Conservation (phyloP, 441 rosid species). For the Gossypium schwendimanii region DNA sequence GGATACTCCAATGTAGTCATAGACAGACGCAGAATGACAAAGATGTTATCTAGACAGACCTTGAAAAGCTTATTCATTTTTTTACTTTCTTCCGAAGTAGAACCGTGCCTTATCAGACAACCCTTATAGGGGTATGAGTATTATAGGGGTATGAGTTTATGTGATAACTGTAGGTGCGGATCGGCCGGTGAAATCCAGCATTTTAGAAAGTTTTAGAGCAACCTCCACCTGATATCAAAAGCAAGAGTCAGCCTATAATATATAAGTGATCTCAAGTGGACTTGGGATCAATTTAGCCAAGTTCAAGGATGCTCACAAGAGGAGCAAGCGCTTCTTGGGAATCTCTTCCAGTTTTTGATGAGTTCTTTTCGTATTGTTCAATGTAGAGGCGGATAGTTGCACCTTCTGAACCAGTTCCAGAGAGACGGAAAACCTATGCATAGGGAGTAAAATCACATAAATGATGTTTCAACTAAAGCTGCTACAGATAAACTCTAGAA, state of each 20-base stretch:
- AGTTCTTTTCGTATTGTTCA: constrained; percentile 90
- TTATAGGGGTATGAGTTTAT: constrained; percentile 17
- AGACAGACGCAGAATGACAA: background rate
- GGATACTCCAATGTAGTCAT: background rate
- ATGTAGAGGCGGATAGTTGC: constrained; percentile 95
- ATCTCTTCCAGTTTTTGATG: constrained; percentile 79
- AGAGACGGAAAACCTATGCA: constrained; percentile 84
- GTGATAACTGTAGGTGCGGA: constrained; percentile 93
- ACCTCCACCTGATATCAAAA: constrained; percentile 61
- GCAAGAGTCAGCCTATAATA: background rate
- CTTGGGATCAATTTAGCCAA: background rate
- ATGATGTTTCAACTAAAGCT: background rate
- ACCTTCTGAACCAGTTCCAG: constrained; percentile 98
- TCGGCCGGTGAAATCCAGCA: constrained; percentile 86
- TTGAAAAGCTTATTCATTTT: background rate
- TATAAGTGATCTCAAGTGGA: background rate
- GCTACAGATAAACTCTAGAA: background rate
- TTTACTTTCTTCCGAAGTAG: background rate
- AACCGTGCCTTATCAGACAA: background rate
- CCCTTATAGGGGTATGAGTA: background rate
- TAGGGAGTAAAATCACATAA: background rate
- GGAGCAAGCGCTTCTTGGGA: constrained; percentile 88
- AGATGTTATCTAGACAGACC: background rate
- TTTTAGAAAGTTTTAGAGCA: constrained; percentile 83
- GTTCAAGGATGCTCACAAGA: constrained; percentile 42